Percentiles rank a stretch among this genome's conserved stretches.
Conservation (phyloP, 208 protist species). For the Kentomonas sorsogonicus region DNA sequence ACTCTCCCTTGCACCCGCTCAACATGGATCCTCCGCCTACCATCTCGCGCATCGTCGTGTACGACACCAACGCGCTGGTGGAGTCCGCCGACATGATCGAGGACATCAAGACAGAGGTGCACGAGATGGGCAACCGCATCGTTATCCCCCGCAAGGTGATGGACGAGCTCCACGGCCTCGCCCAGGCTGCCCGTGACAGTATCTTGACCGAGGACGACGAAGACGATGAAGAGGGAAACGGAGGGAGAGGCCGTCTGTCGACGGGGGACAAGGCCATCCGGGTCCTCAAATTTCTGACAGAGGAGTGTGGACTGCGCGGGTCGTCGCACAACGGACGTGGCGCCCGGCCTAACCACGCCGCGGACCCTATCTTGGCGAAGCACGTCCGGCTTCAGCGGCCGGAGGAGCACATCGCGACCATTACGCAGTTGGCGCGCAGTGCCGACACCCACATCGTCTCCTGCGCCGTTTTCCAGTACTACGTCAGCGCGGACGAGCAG, state of each 20-base stretch:
- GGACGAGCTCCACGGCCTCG: constrained; percentile 5
- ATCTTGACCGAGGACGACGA: background rate
- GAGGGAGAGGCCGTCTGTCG: no score
- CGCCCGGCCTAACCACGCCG: no score
- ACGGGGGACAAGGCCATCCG: no score
- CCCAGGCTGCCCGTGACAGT: background rate
- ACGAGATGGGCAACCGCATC: background rate
- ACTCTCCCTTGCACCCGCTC: no score
- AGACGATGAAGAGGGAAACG: no score
- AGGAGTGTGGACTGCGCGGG: no score
- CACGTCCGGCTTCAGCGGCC: no score
- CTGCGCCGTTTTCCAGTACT: constrained; percentile 17
- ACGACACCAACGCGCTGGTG: constrained; percentile 11
- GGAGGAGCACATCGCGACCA: background rate
- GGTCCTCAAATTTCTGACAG: no score
- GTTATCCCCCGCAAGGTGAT: constrained; percentile 16
- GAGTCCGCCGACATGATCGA: background rate
- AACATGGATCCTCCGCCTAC: no score
- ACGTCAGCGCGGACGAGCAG: constrained; percentile 5
- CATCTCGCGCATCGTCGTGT: no score
- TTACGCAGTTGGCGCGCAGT: constrained; percentile 10
- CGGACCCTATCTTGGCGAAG: no score
- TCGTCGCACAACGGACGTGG: no score
- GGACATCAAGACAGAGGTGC: background rate
- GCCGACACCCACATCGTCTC: constrained; percentile 16